Evolutionary conservation across 2,329 filamentous ascomycete species (phyloP).

Genomic region (Curvularia sp.): DNA sequence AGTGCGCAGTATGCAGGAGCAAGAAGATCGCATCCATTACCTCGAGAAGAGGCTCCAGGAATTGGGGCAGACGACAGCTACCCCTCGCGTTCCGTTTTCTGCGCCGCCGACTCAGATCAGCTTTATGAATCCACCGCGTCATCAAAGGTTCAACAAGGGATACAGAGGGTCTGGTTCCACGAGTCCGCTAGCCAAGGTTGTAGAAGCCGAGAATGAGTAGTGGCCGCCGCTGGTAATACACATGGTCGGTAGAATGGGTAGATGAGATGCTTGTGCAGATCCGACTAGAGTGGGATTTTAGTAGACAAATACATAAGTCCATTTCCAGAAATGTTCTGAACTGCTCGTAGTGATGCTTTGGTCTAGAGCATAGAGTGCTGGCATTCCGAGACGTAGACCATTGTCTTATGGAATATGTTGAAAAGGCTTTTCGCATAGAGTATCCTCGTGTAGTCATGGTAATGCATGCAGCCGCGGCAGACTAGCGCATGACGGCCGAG

Average conservation of each 20-base stretch:
- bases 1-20: conserved; percentile 30
- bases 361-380: background rate
- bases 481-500: background rate
- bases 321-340: too few relatives aligned
- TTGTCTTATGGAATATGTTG: background rate
- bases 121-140: conserved; percentile 21
- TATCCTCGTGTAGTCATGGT: background rate
- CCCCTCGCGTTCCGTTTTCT: conserved; percentile 16
- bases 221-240: too few relatives aligned
- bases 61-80: conserved; percentile 8
- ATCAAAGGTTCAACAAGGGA: background rate
- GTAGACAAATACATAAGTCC: too few relatives aligned
- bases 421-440: background rate
- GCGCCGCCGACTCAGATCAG: conserved; percentile 24
- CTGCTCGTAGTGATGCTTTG: background rate
- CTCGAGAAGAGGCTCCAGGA: conserved; percentile 41
- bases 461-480: background rate
- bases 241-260: too few relatives aligned
- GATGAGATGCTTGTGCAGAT: too few relatives aligned
- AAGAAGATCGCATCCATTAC: conserved; percentile 39
- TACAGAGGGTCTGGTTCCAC: background rate
- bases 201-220: conserved; percentile 16
- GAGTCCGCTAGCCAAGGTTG: conserved; percentile 12
- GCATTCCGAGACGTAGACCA: background rate
- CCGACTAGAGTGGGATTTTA: too few relatives aligned